Evolutionary conservation across 345 rosid species (phyloP).

Genomic region (Rhizophora apiculata): DNA sequence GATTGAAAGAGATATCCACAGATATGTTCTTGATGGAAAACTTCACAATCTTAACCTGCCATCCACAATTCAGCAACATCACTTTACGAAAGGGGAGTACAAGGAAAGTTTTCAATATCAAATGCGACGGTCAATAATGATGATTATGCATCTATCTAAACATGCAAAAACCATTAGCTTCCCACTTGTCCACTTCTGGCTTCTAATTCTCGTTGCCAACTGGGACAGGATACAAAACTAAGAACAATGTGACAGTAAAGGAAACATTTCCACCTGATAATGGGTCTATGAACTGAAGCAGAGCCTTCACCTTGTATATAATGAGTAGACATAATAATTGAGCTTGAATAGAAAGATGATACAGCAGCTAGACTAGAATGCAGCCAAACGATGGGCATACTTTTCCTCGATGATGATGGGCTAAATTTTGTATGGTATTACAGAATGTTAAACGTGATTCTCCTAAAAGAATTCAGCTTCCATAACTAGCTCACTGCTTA

Average conservation of each 20-base stretch:
- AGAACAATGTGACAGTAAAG: not conserved
- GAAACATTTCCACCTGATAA: not conserved
- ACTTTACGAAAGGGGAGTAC: not conserved
- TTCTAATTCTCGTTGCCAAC: not conserved
- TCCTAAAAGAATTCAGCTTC: not conserved
- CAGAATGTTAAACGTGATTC: too few species aligned
- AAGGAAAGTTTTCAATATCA: not conserved
- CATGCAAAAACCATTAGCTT: too few species aligned
- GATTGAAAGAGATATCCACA: slow-evolving; percentile 92
- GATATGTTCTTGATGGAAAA: slow-evolving; percentile 76
- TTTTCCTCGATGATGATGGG: not conserved
- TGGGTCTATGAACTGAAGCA: not conserved
- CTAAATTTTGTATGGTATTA: too few species aligned
- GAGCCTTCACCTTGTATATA: not conserved
- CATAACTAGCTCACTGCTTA: not conserved
- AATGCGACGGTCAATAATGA: not conserved
- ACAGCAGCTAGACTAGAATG: not conserved
- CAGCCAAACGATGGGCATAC: not conserved
- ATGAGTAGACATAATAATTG: not conserved
- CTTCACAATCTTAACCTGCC: slow-evolving; percentile 90
- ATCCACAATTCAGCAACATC: slow-evolving; percentile 22
- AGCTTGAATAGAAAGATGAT: not conserved
- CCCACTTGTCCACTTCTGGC: too few species aligned
- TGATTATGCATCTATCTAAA: not conserved
- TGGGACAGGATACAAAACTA: not conserved